Base-by-base conservation (phyloP, 768 basidiomycete genomes). In the Leccinum truebloodii region DNA sequence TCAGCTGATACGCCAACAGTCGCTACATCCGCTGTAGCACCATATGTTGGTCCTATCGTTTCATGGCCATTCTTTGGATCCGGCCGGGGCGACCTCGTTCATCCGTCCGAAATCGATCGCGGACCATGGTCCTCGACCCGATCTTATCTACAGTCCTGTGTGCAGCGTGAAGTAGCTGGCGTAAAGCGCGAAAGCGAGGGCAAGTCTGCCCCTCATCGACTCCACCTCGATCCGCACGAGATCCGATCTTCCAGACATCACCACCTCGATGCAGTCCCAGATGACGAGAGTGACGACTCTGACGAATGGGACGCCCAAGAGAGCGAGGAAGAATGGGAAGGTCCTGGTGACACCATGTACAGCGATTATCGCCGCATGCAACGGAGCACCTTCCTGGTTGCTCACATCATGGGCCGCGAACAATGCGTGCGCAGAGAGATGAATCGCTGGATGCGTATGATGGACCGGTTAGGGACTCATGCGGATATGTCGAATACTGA, bases 21-120 rank as follows among this genome's bases (percentile, higher is more conserved):
- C 13, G 35, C 18, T 0, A 22, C 41, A 3, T 48, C 52, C 34
- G 55, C 57, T 12, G 12, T 20, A 10, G 20, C 65, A 49, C 62
- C 26, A 26, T 26, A 65, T 62, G 51, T 62, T 49, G 92, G 92
- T 4, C 88, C 89, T 8, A 94, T 94, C 67, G 84, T 94, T 54
- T 92, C 91, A 3, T 94, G 92, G 92, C 89, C 92, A 1, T 94
- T 94, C 80, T 94, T 94, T 70, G 92, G 92, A 51, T 88, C 90
- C 4, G 86, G 88, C 63, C 82, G 92, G 44, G 92, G 92, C 34
- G 87, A 90, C 59, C 80, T 91, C 24, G 64, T 73, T 3, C 88
- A 89, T 64, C 86, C 86, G 3, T 75, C 78, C 22, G 89, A 92
- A 64, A 79, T 94, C 37, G 79, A 91, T 66, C 86, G 92, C n/a